Percentiles rank a stretch among this genome's conserved stretches.
Evolutionary conservation across 83 land plant species (phyloP).

Genomic region (Isoetes engelmannii): DNA sequence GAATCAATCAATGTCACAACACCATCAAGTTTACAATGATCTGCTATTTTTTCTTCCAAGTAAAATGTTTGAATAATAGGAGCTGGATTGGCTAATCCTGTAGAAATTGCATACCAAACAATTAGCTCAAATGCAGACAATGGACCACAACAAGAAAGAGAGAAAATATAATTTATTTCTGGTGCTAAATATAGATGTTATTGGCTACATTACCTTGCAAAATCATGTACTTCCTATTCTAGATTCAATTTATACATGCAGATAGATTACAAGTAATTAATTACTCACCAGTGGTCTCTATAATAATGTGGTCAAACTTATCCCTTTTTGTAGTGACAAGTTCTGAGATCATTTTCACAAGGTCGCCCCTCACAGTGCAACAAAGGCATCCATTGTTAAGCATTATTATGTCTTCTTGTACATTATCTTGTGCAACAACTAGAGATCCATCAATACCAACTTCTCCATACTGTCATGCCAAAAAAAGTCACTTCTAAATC

Average conservation of each 20-base stretch:
- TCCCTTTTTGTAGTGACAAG: slow-evolving; percentile 71
- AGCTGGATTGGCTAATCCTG: slow-evolving; percentile 97
- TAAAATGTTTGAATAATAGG: slow-evolving; percentile 97
- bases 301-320: slow-evolving; percentile 88
- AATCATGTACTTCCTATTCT: too few relatives aligned
- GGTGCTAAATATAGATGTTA: too few relatives aligned
- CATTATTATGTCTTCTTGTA: slow-evolving; percentile 90
- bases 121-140: background rate
- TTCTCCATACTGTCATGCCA: slow-evolving; percentile 70
- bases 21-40: slow-evolving; percentile 87
- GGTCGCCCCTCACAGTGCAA: slow-evolving; percentile 98
- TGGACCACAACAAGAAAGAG: background rate
- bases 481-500: too few relatives aligned
- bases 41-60: slow-evolving; percentile 73
- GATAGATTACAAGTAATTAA: background rate
- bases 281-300: slow-evolving; percentile 85
- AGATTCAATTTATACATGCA: background rate
- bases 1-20: slow-evolving; percentile 98
- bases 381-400: slow-evolving; percentile 98
- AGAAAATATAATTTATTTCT: background rate
- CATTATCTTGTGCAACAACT: slow-evolving; percentile 75
- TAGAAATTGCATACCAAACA: background rate
- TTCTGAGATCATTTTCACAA: slow-evolving; percentile 86
- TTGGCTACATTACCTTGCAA: too few relatives aligned
- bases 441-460: slow-evolving; percentile 95